Base-by-base conservation (phyloP, 2,329 filamentous ascomycete species). In the Colletotrichum camelliae region DNA sequence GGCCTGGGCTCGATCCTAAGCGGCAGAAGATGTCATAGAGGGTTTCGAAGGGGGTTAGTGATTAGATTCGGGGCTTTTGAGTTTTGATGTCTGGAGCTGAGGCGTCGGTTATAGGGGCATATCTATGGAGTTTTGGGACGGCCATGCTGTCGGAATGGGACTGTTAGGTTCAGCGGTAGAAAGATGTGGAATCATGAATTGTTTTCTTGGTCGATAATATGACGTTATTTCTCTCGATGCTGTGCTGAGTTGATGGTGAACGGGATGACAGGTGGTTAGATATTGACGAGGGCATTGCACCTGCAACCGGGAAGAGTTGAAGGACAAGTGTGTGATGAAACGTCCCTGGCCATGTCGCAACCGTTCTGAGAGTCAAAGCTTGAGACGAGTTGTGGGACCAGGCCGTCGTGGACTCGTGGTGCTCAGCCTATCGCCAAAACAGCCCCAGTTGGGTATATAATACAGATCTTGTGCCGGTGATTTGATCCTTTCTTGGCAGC, bases 1-100 rank as follows among this genome's bases (percentile, higher is more conserved):
- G 80, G 12, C 43, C 43, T 29, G 84, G 82, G 3, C 57, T 84
- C 12, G 90, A 91, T 70, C 81, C 84, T 3, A 92, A 92, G 81
- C 85, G 91, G 64, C 89, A 89, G 81, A 90, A 87, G 82, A 86
- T 84, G 77, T 80, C 81, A 55, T 52, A 24, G 5, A 16, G 21
- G 35, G 10, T 29, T 16, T 35, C 16, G 15, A 29, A 27, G 5
- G 21, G 29, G 68, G 5, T 18, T 10, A n/a, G 27, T 24, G 1
- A 10, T 62, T 43, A 55, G 31, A 16, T 33, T 73, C 37, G 58
- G 58, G 55, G 35, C 48, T n/a, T 31, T 18, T 58, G 24, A 58
- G 43, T 31, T 18, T 27, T 31, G 16, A 16, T 16, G 21, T 24
- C 21, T 0, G 58, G 71, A 35, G 71, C 71, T 74, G 43, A 27